Conservation (phyloP, 1,284 basidiomycete species). For the Boletus smithii region DNA sequence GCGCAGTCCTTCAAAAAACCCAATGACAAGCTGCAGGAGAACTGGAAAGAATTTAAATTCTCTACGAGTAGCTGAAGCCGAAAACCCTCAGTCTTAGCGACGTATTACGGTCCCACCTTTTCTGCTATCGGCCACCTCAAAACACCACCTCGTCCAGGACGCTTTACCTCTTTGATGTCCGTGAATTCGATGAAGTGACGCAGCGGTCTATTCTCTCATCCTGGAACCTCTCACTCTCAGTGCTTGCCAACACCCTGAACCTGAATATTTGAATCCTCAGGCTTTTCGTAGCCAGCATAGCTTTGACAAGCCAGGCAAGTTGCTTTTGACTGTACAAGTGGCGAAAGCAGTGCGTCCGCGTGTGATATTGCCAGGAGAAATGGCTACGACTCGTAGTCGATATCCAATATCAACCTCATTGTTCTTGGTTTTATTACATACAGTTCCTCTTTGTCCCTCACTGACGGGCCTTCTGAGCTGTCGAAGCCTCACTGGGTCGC, state of each 20-base stretch:
- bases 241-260: conserved; percentile 69
- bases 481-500: too few relatives aligned
- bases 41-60: conserved; percentile 68
- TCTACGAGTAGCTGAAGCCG: conserved; percentile 87
- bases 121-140: conserved; percentile 1
- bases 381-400: too few relatives aligned
- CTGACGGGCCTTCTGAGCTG: too few relatives aligned
- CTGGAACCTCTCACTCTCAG: conserved; percentile 89
- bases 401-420: too few relatives aligned
- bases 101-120: conserved; percentile 49
- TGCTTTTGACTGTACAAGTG: conserved; percentile 93
- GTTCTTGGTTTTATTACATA: too few relatives aligned
- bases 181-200: conserved; percentile 90
- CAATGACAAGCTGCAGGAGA: conserved; percentile 51
- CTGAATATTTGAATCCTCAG: conserved; percentile 52
- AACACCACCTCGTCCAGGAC: conserved; percentile 45
- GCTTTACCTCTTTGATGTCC: conserved; percentile 88
- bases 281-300: conserved; percentile 72
- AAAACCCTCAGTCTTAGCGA: conserved; percentile 76
- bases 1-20: too few relatives aligned
- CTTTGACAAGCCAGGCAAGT: conserved; percentile 81
- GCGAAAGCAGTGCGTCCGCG: conserved; percentile 81
- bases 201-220: conserved; percentile 95
- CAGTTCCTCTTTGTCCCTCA: too few relatives aligned
- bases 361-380: conserved; percentile 80